Conservation (phyloP, 2,329 filamentous ascomycete species). For the Apiospora saccharicola region DNA sequence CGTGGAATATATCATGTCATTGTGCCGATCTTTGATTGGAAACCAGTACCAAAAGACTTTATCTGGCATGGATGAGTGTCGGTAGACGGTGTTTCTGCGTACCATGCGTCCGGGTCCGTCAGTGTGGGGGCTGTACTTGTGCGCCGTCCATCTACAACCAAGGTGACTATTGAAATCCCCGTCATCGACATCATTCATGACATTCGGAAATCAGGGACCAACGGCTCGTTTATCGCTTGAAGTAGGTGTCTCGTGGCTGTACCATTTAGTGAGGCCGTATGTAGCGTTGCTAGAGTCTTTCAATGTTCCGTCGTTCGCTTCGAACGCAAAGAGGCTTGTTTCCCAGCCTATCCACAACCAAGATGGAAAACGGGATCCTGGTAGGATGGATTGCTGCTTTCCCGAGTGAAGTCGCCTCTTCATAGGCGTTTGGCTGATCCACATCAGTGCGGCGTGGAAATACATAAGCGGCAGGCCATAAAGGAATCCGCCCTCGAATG, state of each 20-base stretch:
- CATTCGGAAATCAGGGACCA: background rate
- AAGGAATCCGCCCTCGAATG: background rate
- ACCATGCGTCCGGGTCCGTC: too few relatives aligned
- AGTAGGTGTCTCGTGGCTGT: background rate
- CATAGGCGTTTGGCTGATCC: background rate
- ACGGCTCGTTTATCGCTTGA: background rate
- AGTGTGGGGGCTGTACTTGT: background rate
- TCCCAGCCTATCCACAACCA: background rate
- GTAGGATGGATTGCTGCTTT: background rate
- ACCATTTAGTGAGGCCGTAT: background rate
- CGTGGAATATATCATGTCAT: background rate
- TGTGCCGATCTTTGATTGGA: background rate
- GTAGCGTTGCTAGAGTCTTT: background rate
- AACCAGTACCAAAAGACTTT: background rate
- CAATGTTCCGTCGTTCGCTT: background rate
- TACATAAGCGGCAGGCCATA: background rate
- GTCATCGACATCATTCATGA: background rate
- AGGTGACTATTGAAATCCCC: background rate
- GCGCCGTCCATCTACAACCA: background rate
- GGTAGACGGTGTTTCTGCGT: background rate
- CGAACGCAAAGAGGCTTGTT: fast-evolving
- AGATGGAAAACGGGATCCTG: background rate
- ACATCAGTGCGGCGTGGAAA: background rate
- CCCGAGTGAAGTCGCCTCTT: background rate
- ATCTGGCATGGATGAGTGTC: background rate